These are phyloP conservation scores for Tuber brumale DNA, from an alignment of 495 filamentous ascomycete species.

Conservation along the genomic window DNA sequence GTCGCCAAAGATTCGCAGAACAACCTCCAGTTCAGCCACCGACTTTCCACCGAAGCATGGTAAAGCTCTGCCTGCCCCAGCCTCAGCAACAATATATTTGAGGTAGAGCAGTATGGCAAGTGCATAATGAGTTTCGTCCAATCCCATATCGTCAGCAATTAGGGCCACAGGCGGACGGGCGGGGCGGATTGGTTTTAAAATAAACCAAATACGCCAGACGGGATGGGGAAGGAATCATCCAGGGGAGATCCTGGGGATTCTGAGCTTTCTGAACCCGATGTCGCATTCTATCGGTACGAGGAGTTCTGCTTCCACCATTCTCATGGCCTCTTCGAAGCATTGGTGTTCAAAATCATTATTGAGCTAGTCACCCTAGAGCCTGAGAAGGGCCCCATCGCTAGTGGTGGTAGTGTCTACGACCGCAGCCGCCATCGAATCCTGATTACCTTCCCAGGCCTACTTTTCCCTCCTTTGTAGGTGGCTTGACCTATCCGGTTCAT, in stretches of 20 bases:
- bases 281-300: not conserved
- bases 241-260: not conserved
- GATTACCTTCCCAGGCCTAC: no score
- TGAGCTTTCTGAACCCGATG: not conserved
- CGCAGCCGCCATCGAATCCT: no score
- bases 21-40: no score
- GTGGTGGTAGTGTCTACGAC: no score
- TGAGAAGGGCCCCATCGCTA: no score
- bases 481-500: no score
- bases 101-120: not conserved
- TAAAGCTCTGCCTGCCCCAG: no score
- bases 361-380: not conserved
- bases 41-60: no score
- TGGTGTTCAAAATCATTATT: conserved; percentile 7
- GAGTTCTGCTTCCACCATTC: not conserved
- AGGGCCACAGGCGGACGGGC: not conserved
- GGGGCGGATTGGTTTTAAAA: no score
- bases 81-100: no score
- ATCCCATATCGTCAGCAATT: conserved; percentile 15
- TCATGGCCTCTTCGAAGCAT: not conserved
- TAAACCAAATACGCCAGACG: conserved; percentile 4
- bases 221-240: not conserved
- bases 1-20: no score
- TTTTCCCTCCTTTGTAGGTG: no score
- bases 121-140: conserved; percentile 9